Conservation (phyloP, 1,284 basidiomycete species). For the Puccinia novopanici region DNA sequence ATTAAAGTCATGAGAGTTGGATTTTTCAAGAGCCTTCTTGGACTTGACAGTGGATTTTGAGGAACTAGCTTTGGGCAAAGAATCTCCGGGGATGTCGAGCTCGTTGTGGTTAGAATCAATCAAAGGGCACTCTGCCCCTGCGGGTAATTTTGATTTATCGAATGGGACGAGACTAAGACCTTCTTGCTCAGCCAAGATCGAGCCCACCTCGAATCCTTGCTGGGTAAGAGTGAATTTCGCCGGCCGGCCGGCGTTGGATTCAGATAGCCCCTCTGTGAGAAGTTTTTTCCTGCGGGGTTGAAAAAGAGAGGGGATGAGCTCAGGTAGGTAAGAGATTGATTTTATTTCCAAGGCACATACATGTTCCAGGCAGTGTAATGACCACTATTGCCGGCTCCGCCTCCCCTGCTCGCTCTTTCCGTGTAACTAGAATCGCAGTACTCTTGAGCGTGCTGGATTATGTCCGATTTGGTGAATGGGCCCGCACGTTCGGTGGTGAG, state of each 20-base stretch:
- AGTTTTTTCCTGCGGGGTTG: slow-evolving; percentile 55
- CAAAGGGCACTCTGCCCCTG: neutral
- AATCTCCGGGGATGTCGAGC: neutral
- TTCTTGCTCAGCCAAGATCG: slow-evolving; percentile 37
- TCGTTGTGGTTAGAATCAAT: neutral
- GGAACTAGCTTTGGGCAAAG: neutral
- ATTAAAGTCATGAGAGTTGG: neutral
- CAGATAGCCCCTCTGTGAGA: slow-evolving; percentile 57
- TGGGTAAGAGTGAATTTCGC: slow-evolving; percentile 56
- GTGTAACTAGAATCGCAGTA: slow-evolving; percentile 54
- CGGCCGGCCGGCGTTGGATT: slow-evolving; percentile 57
- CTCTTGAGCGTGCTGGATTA: slow-evolving; percentile 56
- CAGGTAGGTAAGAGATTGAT: neutral
- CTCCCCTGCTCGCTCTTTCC: slow-evolving; percentile 22
- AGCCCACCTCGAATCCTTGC: slow-evolving; percentile 55
- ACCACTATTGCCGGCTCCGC: slow-evolving; percentile 39
- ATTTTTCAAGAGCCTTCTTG: neutral
- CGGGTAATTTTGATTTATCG: slow-evolving; percentile 31
- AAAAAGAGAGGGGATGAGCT: neutral
- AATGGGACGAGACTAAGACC: slow-evolving; percentile 1
- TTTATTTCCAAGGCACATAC: slow-evolving; percentile 51
- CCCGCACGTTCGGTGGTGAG: slow-evolving; percentile 32
- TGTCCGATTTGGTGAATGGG: slow-evolving; percentile 54
- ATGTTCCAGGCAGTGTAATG: slow-evolving; percentile 58
- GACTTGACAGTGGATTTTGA: neutral